Evolutionary conservation across 2,329 filamentous ascomycete genomes (phyloP), one percentile per base, ranked within the genome.

Genomic region (Colletotrichum scovillei): DNA sequence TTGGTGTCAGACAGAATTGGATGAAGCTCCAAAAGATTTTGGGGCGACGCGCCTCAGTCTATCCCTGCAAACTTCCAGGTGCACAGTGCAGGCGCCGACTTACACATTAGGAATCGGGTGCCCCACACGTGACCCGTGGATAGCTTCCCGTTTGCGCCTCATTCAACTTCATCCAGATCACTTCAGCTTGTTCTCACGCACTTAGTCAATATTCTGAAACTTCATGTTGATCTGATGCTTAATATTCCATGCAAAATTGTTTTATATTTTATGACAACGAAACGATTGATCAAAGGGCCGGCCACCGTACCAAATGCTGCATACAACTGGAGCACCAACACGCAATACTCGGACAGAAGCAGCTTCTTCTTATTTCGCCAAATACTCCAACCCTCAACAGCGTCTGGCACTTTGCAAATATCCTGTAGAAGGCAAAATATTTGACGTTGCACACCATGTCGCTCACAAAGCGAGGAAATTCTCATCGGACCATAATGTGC

Each of bases 21-120:
- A 35, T 67, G 68, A 66, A 74, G 74, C 74, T 75, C 58, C 66
- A 75, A 57, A 75, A 75, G 72, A 74, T 74, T 75, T 75, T 73
- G 74, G 74, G 66, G 58, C 58, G 68, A 74, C 70, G 66, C 73
- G 73, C 70, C 59, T 73, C 73, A 42, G 32, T 56, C 42, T 32
- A 73, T 74, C 74, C 71, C 74, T 74, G 67, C 71, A 72, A 70
- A 64, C 73, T 53, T 60, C 22, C 52, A 49, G 28, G 62, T 32
- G 71, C 71, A 73, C 71, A 64, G 70, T 70, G 67, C 71, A 69
- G 66, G 67, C 67, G 67, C 65, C 59, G 32, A 63, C 58, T 19
- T 57, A 46, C 70, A 69, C 65, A 56, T 74, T 63, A 55, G 66
- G 67, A 66, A 70, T n/a, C 24, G 6, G 30, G 28, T n/a, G 60